A percentile compares a stretch with the other conserved stretches of the same genome.
Conservation (phyloP, 495 filamentous ascomycete species). For the Chaetomidium leptoderma region DNA sequence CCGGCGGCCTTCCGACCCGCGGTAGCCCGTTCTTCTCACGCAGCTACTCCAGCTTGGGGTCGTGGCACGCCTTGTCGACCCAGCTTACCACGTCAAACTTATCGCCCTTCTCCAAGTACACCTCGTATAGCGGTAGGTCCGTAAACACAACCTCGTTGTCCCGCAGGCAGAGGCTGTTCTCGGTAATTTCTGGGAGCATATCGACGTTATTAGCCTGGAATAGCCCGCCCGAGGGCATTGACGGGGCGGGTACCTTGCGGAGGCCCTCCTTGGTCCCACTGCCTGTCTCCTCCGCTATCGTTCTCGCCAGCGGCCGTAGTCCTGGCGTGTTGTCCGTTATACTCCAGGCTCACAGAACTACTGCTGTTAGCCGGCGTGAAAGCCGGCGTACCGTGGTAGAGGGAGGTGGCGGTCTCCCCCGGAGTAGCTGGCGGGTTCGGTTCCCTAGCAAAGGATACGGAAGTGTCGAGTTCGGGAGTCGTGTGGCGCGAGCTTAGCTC, state of each 20-base stretch:
- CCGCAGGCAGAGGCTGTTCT: conserved; percentile 31
- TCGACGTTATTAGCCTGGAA: not conserved
- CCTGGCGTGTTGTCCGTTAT: not conserved
- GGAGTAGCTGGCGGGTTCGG: not conserved
- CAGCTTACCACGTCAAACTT: conserved; percentile 41
- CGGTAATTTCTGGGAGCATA: conserved; percentile 38
- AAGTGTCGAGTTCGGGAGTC: conserved; percentile 2
- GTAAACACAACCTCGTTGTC: conserved; percentile 40
- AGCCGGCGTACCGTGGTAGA: conserved; percentile 5
- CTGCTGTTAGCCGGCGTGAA: conserved; percentile 30
- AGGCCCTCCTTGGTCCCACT: not conserved
- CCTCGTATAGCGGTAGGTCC: conserved; percentile 40
- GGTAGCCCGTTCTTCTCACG: conserved; percentile 43
- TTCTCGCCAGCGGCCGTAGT: not conserved
- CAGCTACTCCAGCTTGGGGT: conserved; percentile 37
- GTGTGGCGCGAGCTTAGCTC: conserved; percentile 14
- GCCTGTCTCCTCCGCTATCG: not conserved
- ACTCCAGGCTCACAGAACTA: not conserved
- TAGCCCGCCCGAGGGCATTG: not conserved
- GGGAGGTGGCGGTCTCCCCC: not conserved
- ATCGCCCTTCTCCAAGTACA: conserved; percentile 34
- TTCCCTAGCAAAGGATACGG: not conserved
- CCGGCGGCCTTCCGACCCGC: conserved; percentile 46
- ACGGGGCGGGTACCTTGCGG: conserved; percentile 8
- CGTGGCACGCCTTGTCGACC: conserved; percentile 42